A percentile compares a stretch with the other conserved stretches of the same genome.
phyloP scores from a whole-genome alignment of 345 rosid genomes.

The Sonneratia caseolaris region DNA sequence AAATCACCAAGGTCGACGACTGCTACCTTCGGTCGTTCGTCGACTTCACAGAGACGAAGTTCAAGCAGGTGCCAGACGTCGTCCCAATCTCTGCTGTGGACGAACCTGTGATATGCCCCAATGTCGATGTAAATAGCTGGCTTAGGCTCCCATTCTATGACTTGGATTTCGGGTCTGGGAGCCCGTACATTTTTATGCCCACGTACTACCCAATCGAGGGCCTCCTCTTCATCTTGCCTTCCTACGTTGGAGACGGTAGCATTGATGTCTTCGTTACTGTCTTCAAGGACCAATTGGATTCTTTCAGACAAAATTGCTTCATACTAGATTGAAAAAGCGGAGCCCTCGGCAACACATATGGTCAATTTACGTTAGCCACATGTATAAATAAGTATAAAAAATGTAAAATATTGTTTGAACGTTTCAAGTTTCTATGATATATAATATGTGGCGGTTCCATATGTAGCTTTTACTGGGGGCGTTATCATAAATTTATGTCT shows the following conservation, averaged over 20 bases:
- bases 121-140: constrained; percentile 26
- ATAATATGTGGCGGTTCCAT: too few relatives aligned
- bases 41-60: constrained; percentile 12
- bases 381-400: too few relatives aligned
- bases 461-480: too few relatives aligned
- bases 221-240: constrained; percentile 17
- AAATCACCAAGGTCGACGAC: constrained; percentile 9
- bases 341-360: too few relatives aligned
- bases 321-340: not conserved
- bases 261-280: constrained; percentile 17
- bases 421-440: too few relatives aligned
- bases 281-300: constrained; percentile 8
- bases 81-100: not conserved
- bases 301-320: constrained; percentile 12
- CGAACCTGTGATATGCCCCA: not conserved
- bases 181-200: constrained; percentile 22
- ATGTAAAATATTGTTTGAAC: too few relatives aligned
- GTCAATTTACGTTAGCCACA: too few relatives aligned
- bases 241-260: constrained; percentile 18
- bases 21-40: constrained; percentile 18
- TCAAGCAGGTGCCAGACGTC: not conserved
- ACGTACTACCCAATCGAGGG: constrained; percentile 17
- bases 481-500: too few relatives aligned
- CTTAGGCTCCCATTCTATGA: constrained; percentile 22
- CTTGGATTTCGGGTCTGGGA: constrained; percentile 19